Conservation (phyloP, 805 yeast species). For the Candida methanosorbosa region DNA sequence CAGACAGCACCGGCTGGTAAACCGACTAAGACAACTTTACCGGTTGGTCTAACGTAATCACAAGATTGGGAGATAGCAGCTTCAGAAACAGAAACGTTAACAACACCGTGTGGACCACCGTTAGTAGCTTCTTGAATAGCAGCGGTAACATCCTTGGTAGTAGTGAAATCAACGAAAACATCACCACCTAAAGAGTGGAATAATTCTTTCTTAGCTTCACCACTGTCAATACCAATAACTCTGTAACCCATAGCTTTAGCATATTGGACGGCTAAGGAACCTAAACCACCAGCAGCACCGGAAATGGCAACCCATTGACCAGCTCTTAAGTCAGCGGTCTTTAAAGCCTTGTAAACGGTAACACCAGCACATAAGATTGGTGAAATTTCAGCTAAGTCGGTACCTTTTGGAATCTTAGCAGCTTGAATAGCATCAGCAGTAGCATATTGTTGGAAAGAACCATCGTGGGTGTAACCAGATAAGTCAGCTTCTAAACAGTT, state of each 20-base stretch:
- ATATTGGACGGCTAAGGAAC: constrained; percentile 41
- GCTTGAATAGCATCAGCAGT: constrained; percentile 47
- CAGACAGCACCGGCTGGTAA: constrained; percentile 55
- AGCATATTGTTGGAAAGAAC: constrained; percentile 46
- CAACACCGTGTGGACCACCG: constrained; percentile 46
- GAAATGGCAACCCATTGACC: constrained; percentile 46
- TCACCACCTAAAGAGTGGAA: constrained; percentile 36
- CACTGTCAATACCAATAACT: constrained; percentile 41
- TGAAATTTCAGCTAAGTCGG: constrained; percentile 38
- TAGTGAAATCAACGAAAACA: constrained; percentile 35
- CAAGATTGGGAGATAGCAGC: constrained; percentile 35
- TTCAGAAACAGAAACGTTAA: constrained; percentile 45
- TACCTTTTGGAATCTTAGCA: constrained; percentile 35
- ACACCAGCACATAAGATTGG: constrained; percentile 48
- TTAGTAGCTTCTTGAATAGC: constrained; percentile 32
- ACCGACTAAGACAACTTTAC: constrained; percentile 55
- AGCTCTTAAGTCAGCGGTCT: constrained; percentile 36
- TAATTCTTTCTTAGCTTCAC: constrained; percentile 35
- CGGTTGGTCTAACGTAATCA: constrained; percentile 38
- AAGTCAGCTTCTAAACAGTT: constrained; percentile 64
- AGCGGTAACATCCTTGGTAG: constrained; percentile 28
- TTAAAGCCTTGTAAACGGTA: constrained; percentile 45
- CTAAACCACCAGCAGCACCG: constrained; percentile 47
- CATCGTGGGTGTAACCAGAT: constrained; percentile 70
- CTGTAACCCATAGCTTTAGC: constrained; percentile 42